phyloP scores from a whole-genome alignment of 768 basidiomycete genomes.

The Lactifluus pinguis region DNA sequence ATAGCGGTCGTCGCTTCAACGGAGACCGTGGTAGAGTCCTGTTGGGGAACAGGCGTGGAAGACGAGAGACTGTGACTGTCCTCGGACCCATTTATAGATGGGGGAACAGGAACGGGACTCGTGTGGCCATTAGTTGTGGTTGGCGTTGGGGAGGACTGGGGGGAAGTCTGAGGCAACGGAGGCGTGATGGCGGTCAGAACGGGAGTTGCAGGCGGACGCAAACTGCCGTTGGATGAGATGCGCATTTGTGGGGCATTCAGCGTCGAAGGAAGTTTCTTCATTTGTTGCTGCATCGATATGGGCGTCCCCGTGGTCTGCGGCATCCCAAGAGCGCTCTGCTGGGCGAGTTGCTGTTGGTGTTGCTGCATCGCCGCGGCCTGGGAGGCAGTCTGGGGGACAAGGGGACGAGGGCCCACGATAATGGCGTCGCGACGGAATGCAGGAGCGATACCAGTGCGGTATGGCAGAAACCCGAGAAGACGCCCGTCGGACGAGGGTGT shows the following conservation, averaged over 20 bases:
- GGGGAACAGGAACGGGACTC: slow-evolving; percentile 2
- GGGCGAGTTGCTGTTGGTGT: slow-evolving; percentile 11
- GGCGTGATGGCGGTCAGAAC: slow-evolving; percentile 27
- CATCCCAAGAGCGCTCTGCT: slow-evolving; percentile 12
- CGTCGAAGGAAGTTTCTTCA: slow-evolving; percentile 53
- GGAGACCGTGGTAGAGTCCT: slow-evolving; percentile 7
- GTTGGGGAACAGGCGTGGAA: slow-evolving; percentile 6
- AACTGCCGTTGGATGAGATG: slow-evolving; percentile 49
- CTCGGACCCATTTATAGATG: slow-evolving; percentile 17
- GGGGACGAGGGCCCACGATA: slow-evolving; percentile 14
- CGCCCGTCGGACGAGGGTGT: slow-evolving; percentile 13
- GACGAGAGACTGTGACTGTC: slow-evolving; percentile 18
- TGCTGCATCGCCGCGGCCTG: slow-evolving; percentile 17
- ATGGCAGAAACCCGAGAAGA: slow-evolving; percentile 9
- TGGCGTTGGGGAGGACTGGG: slow-evolving; percentile 16
- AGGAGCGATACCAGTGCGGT: slow-evolving; percentile 14
- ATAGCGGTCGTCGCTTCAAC: slow-evolving; percentile 1
- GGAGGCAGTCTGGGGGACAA: slow-evolving; percentile 9
- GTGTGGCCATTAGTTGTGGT: slow-evolving; percentile 9
- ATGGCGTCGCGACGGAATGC: slow-evolving; percentile 15
- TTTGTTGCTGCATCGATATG: slow-evolving; percentile 49
- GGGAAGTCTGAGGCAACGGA: slow-evolving; percentile 23
- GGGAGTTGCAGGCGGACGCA: slow-evolving; percentile 39
- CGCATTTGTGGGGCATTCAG: slow-evolving; percentile 47
- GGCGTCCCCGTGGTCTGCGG: slow-evolving; percentile 37